Percentiles rank a stretch among this genome's conserved stretches.
phyloP scores from a whole-genome alignment of 2,329 filamentous ascomycete species.

The Microsporum canis region DNA sequence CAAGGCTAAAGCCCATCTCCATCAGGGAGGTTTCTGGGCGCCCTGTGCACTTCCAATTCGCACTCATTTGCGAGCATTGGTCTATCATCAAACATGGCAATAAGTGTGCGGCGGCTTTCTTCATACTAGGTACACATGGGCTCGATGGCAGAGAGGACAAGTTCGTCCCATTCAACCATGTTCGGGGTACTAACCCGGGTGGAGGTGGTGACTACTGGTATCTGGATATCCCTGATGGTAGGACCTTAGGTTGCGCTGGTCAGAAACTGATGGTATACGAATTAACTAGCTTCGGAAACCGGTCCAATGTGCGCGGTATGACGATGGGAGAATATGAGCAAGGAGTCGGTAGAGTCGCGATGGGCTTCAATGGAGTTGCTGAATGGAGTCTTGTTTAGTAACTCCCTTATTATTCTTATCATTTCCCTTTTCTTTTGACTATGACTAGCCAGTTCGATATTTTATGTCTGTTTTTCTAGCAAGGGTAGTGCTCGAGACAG shows the following conservation, averaged over 20 bases:
- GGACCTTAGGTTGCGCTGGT: constrained; percentile 56
- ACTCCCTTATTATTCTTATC: not conserved
- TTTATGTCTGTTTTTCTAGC: not conserved
- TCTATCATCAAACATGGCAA: constrained; percentile 54
- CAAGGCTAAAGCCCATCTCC: constrained; percentile 48
- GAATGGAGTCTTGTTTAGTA: constrained; percentile 43
- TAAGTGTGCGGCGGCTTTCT: constrained; percentile 53
- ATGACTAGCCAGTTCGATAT: not conserved
- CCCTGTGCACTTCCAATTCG: constrained; percentile 66
- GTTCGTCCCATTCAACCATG: constrained; percentile 53
- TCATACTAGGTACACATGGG: constrained; percentile 57
- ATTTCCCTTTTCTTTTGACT: not conserved
- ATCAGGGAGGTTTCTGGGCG: constrained; percentile 42
- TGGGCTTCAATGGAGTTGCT: constrained; percentile 42
- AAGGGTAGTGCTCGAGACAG: not conserved
- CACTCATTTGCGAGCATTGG: constrained; percentile 73
- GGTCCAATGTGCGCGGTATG: constrained; percentile 43
- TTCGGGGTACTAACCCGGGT: constrained; percentile 27
- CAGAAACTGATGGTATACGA: constrained; percentile 56
- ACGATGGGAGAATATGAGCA: constrained; percentile 38
- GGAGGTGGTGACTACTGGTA: constrained; percentile 75
- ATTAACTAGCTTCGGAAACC: constrained; percentile 44
- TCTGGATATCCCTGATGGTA: constrained; percentile 55
- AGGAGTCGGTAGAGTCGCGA: constrained; percentile 37
- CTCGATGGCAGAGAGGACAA: constrained; percentile 57